A percentile compares a stretch with the other conserved stretches of the same genome.
Evolutionary conservation across 352 stramenopile species (phyloP).

Genomic region (Globisporangium camurandrum): DNA sequence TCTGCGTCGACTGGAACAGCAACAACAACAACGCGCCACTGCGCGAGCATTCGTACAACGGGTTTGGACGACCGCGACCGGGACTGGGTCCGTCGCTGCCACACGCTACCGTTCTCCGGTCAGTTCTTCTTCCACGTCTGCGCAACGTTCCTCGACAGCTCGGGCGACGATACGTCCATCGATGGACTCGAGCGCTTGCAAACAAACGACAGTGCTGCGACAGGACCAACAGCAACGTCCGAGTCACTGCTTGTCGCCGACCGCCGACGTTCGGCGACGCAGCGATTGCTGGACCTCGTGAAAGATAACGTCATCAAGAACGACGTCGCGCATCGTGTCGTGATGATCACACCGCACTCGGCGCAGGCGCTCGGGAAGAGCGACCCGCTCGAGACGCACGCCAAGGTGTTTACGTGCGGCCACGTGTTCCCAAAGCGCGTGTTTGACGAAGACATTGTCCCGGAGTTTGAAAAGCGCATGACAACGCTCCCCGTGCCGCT

Average conservation of each 20-base stretch:
- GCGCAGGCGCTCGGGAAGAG: constrained; percentile 66
- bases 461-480: constrained; percentile 79
- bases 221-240: not conserved
- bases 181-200: not conserved
- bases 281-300: constrained; percentile 51
- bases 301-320: constrained; percentile 74
- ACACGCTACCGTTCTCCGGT: constrained; percentile 65
- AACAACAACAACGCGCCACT: too few relatives aligned
- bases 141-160: constrained; percentile 41
- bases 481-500: constrained; percentile 48
- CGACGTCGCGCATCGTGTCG: constrained; percentile 36
- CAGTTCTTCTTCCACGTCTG: constrained; percentile 79
- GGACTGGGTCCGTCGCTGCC: constrained; percentile 70
- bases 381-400: constrained; percentile 80
- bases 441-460: constrained; percentile 78
- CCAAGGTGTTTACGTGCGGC: constrained; percentile 78
- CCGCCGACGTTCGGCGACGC: constrained; percentile 11
- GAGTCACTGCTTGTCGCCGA: not conserved
- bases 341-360: constrained; percentile 57
- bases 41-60: not conserved
- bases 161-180: constrained; percentile 2
- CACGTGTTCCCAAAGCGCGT: constrained; percentile 82
- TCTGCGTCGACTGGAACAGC: too few relatives aligned
- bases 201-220: not conserved
- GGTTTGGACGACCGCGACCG: constrained; percentile 69